Conservation (phyloP, 441 rosid genomes). For the Codiaeum variegatum region DNA sequence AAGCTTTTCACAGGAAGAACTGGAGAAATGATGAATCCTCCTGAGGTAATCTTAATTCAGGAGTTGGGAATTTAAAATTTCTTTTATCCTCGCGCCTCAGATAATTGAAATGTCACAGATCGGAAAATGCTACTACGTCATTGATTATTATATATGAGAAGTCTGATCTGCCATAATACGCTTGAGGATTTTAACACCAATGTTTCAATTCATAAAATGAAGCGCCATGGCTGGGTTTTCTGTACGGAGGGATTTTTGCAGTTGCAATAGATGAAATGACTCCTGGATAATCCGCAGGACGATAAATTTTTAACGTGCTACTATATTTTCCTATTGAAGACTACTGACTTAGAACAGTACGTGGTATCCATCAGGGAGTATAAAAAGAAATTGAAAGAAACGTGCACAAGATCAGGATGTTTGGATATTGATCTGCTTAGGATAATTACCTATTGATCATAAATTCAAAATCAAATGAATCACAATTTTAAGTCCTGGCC, state of each 20-base stretch:
- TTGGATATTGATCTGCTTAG: slow-evolving; percentile 8
- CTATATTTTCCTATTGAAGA: slow-evolving; percentile 14
- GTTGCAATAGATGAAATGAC: slow-evolving; percentile 13
- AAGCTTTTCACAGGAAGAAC: neutral
- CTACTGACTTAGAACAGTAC: slow-evolving; percentile 21
- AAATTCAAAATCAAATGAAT: slow-evolving; percentile 12
- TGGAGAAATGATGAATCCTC: neutral
- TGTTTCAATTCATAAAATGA: slow-evolving; percentile 3
- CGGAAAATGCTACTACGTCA: neutral
- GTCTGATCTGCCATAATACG: slow-evolving; percentile 7
- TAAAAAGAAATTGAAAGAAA: slow-evolving; percentile 14
- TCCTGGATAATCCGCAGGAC: neutral
- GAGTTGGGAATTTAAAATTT: neutral
- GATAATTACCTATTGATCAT: slow-evolving; percentile 15
- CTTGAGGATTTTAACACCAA: neutral
- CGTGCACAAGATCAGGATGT: slow-evolving; percentile 1
- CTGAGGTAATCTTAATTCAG: slow-evolving; percentile 11
- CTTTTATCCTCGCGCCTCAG: slow-evolving; percentile 5
- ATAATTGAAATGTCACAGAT: slow-evolving; percentile 17
- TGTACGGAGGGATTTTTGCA: slow-evolving; percentile 19
- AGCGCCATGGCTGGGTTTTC: slow-evolving; percentile 11
- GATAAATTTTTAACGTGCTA: slow-evolving; percentile 17
- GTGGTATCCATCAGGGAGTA: slow-evolving; percentile 4
- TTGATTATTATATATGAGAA: slow-evolving; percentile 8
- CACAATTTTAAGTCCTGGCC: slow-evolving; percentile 17